phyloP scores from a whole-genome alignment of 495 filamentous ascomycete genomes.

The Penicillium tannophilum region DNA sequence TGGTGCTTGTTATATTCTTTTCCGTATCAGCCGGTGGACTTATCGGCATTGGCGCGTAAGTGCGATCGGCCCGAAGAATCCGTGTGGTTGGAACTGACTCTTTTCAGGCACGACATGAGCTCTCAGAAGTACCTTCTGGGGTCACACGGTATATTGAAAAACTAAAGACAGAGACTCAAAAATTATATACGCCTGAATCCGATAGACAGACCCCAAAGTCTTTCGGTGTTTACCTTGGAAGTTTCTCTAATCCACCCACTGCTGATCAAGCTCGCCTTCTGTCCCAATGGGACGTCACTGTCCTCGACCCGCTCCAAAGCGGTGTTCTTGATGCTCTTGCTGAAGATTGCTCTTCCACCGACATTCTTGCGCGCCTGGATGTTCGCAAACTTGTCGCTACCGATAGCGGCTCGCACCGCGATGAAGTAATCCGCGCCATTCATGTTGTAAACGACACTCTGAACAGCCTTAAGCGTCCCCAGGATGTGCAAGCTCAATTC shows the following conservation, averaged over 20 bases:
- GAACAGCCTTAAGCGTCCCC: neutral
- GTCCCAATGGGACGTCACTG: constrained; percentile 4
- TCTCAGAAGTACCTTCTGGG: constrained; percentile 2
- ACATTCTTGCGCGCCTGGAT: constrained; percentile 5
- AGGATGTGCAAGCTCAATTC: constrained; percentile 1
- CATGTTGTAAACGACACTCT: neutral
- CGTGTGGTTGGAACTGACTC: neutral
- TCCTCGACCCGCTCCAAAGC: constrained; percentile 1
- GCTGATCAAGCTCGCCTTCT: constrained; percentile 1
- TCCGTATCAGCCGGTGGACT: neutral
- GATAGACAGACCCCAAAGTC: neutral
- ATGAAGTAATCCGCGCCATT: constrained; percentile 8
- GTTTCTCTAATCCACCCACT: constrained; percentile 1
- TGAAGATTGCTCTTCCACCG: neutral
- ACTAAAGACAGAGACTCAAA: neutral
- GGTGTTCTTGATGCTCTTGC: constrained; percentile 2
- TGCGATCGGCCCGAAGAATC: neutral
- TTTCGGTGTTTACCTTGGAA: constrained; percentile 9
- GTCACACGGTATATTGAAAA: constrained; percentile 3
- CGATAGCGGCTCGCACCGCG: constrained; percentile 4
- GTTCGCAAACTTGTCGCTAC: constrained; percentile 8
- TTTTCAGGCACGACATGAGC: constrained; percentile 2
- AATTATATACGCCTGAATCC: neutral
- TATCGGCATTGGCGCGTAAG: constrained; percentile 9
- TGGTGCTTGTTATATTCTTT: constrained; percentile 4